Base-by-base conservation (phyloP, 148 eudicot genomes). In the Rhododendron henanense region DNA sequence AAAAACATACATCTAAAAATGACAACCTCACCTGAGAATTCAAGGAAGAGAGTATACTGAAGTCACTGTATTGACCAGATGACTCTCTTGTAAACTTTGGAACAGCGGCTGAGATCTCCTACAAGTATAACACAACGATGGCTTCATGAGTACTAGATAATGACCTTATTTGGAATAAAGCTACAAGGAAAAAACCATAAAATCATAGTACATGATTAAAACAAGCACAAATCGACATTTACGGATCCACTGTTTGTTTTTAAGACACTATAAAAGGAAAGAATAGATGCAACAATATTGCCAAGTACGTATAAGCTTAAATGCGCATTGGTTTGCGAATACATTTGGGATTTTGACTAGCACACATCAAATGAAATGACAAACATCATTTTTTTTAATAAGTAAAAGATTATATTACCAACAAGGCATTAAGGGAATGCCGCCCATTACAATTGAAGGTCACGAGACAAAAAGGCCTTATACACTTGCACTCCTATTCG, bases 31-130 rank as follows among this genome's bases (percentile, higher is more conserved):
- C 99, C 94, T 97, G 99, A 88, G 95, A 97, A 87, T 97, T 95
- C 84, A 97, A 89, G 71, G 98, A 97, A 74, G 99, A 97, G 76
- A 97, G 99, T 83, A 97, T 97, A 88, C 85, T 89, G 83, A 97
- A 95, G 89, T 97, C 99, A 82, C 94, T 94, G 84, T 92, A 93
- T 55, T 94, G 98, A 65, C 98, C 95, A 74, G 98, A 97, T 75
- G 94, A 89, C 86, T 97, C 99, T 91, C 97, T 91, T 48, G 94
- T 90, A 85, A 95, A 94, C 89, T 92, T 95, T 81, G 90, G 89
- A 71, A 86, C 96, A 90, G 95, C 88, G 44, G 94, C 81, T 10
- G 99, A 94, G 81, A 95, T 96, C 92, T 97, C 99, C 99, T 97
- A 89, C 57, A 84, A 67, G 44, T 78, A 78, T 39, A 59, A 84